Evolutionary conservation across 805 yeast species (phyloP), one percentile per base, ranked within the genome.

Genomic region (Grigorovia jiainica): DNA sequence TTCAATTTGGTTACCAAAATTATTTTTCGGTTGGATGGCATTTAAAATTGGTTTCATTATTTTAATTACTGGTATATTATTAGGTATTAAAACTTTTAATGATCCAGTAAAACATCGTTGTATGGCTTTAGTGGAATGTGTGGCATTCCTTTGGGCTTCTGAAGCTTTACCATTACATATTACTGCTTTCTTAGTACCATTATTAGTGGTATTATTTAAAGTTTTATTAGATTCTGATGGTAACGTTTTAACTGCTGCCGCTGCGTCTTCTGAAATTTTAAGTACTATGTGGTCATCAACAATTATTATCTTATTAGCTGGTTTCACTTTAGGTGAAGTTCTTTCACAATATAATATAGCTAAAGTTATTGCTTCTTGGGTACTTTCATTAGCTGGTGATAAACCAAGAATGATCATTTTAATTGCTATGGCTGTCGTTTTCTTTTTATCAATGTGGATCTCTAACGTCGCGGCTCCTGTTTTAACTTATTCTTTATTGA

Each of bases 391-490:
- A 41, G 89, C 95, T 1, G 96, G 97, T 27, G 79, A 83, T 8
- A 78, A 79, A 47, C 97, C 97, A 17, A 72, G 84, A 38, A 73
- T 76, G 46, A 82, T 90, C 10, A 63, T 89, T 36, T 63, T 89
- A 34, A 74, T 87, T 34, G 79, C 87, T 44, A 87, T 90, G 97
- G 63, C 72, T 35, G 92, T 90, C 16, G 79, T 96, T 0, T 71
- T 89, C 45, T 80, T 90, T 60, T 70, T 87, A 42, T 78, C 95
- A 5, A 87, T 90, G 85, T 89, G 95, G 94, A 89, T 90, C 44
- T 83, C 95, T 17, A 90, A 90, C 62, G 97, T 90, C 34, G 97
- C 97, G 0, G 86, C 97, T 1, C 97, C 97, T 0, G 96, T 92
- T 4, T 70, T 90, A 45, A 84, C 95, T 60, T 86, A 75, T 54